Base-by-base conservation (phyloP, 768 basidiomycete genomes). In the Suillus cothurnatus region DNA sequence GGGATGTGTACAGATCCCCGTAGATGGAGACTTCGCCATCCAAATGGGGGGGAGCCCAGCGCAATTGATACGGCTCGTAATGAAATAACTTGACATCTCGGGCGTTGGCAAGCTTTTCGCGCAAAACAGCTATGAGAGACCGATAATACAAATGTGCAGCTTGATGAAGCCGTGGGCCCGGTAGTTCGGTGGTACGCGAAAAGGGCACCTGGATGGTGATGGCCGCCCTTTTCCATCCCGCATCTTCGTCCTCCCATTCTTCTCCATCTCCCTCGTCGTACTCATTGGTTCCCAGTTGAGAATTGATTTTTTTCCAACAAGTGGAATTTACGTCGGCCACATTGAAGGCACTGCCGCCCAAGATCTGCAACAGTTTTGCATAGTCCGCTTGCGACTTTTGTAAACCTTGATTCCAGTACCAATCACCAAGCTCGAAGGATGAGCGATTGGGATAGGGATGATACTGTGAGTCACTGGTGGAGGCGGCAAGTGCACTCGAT, bases 81-180 rank as follows among this genome's bases (percentile, higher is more conserved):
- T 69, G 68, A 53, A 73, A 73, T 31, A 36, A 49, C 4, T 41
- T 8, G 14, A 47, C 38, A 32, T 60, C 14, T 21, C 15, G n/a
- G 4, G 61, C 28, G 61, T 69, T 69, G 3, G 62, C 9, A 34
- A 73, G 36, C 59, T 69, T 72, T 53, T 72, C 71, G 14, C 49
- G 36, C 28, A 73, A 56, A 21, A 71, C 60, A 0, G 64, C 63
- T 4, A 71, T 49, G 7, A 72, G 52, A 2, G 61, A 69, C 5
- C 63, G 65, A 57, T 68, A 68, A 43, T 68, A 65, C 6, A 73
- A 64, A 8, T 61, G 59, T 0, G 43, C 39, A 2, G 68, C 57
- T 17, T 34, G 15, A 21, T 66, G 66, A 7, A 55, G 32, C 52
- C 49, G 32, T 8, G 66, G 58, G 5, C 71, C 63, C 32, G 66